A percentile compares a stretch with the other conserved stretches of the same genome.
These are phyloP conservation scores for Akanthomyces muscarius DNA, from an alignment of 2,329 filamentous ascomycete genomes.

Conservation along the genomic window DNA sequence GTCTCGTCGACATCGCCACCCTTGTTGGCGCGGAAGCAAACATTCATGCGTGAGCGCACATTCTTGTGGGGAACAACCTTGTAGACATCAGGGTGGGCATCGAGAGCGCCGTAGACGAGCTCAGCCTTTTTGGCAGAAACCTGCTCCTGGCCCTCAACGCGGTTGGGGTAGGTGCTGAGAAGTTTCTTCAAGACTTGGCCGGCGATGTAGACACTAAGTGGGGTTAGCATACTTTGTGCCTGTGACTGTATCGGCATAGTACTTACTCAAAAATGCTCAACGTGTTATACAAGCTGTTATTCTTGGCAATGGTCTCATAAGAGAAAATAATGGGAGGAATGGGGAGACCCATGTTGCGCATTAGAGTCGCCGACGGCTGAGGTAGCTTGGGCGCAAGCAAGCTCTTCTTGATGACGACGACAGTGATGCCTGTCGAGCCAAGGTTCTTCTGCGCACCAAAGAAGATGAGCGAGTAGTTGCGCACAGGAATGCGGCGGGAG, in stretches of 20 bases:
- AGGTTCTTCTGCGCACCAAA: constrained; percentile 96
- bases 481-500: constrained; percentile 69
- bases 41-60: constrained; percentile 85
- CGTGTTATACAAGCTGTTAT: constrained; percentile 95
- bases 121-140: constrained; percentile 70
- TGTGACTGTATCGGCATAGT: not conserved
- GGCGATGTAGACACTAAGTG: constrained; percentile 71
- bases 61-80: constrained; percentile 69
- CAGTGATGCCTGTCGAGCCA: constrained; percentile 78
- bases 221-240: constrained; percentile 14
- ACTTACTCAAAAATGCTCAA: constrained; percentile 81
- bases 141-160: constrained; percentile 72
- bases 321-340: constrained; percentile 75
- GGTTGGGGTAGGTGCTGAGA: constrained; percentile 59
- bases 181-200: constrained; percentile 83
- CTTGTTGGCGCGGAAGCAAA: constrained; percentile 75
- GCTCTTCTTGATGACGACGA: constrained; percentile 77
- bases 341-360: constrained; percentile 72
- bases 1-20: constrained; percentile 59
- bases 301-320: constrained; percentile 83
- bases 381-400: constrained; percentile 65
- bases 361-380: constrained; percentile 63
- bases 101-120: constrained; percentile 72
- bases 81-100: constrained; percentile 70
- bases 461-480: constrained; percentile 80